Evolutionary conservation across 2,329 filamentous ascomycete species (phyloP).

Genomic region (Colletotrichum eleusines): DNA sequence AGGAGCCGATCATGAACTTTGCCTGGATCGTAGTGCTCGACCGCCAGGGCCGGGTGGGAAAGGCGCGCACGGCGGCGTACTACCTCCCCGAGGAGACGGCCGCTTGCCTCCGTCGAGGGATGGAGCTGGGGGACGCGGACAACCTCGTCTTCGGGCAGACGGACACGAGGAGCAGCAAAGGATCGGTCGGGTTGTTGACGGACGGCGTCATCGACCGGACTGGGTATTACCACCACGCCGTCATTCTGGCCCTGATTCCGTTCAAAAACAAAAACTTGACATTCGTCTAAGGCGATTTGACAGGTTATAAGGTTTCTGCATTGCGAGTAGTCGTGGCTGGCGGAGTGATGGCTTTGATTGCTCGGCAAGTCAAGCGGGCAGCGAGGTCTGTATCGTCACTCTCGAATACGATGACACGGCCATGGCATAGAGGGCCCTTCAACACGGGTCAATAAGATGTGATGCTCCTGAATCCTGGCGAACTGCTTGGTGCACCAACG

Average conservation of each 20-base stretch:
- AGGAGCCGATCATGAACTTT: constrained; percentile 51
- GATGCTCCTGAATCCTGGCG: not conserved
- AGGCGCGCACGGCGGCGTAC: constrained; percentile 54
- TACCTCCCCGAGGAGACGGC: constrained; percentile 54
- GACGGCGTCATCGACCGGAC: constrained; percentile 52
- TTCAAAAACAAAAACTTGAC: constrained; percentile 53
- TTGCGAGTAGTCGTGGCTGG: not conserved
- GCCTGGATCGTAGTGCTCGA: constrained; percentile 55
- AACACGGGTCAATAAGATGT: not conserved
- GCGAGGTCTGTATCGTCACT: not conserved
- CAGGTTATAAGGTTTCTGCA: no score
- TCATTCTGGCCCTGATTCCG: constrained; percentile 56
- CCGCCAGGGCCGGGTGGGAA: constrained; percentile 48
- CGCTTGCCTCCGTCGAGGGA: constrained; percentile 50
- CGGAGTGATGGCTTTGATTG: no score
- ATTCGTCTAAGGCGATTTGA: constrained; percentile 43
- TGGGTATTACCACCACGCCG: constrained; percentile 54
- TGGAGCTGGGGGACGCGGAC: constrained; percentile 56
- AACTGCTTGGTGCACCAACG: not conserved
- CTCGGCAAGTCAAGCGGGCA: not conserved
- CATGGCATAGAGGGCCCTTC: not conserved
- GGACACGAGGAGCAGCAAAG: constrained; percentile 54
- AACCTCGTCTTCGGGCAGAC: constrained; percentile 53
- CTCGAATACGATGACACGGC: not conserved
- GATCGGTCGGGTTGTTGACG: constrained; percentile 56